Evolutionary conservation across 2,329 filamentous ascomycete genomes (phyloP), one percentile per base, ranked within the genome.

Genomic region (Zymoseptoria pseudotritici): DNA sequence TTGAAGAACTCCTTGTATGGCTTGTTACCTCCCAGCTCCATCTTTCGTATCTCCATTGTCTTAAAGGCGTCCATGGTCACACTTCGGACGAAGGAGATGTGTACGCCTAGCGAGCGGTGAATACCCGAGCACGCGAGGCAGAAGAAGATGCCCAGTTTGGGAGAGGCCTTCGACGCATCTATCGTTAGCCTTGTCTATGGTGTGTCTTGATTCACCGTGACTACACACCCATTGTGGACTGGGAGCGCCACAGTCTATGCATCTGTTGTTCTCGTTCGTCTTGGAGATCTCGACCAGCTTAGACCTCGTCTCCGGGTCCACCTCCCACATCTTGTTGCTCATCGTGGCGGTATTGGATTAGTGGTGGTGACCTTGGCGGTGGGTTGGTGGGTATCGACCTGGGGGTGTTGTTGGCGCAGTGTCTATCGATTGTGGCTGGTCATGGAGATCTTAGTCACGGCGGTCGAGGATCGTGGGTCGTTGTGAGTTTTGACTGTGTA

Each of bases 1-100:
- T 96, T 88, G 75, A 96, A 99, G 77, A 97, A 97, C 22, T 83
- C 79, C 67, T 88, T 87, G 88, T 91, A 97, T 17, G 86, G 83
- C 63, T 88, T 86, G 77, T 99, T 99, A 57, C 94, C 94, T 53
- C 93, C 94, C 21, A 89, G 81, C 61, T 92, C 86, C 94, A 99
- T 97, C 67, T 92, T 88, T 76, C 90, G 87, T 70, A 97, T 93
- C 77, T 99, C 94, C 70, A 84, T 83, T 65, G 86, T 85, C 76
- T 99, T 99, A 81, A 99, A 97, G 59, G 91, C 91, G 78, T 99
- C 94, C 94, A 99, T 99, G 63, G 91, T 96, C 72, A 97, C 94
- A 71, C 89, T 94, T 61, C 94, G 89, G 65, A 99, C 92, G 78
- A 99, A 99, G 73, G 91, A 96, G 75, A 99, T 96, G 80, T 99